Percentiles rank a stretch among this genome's conserved stretches.
These are phyloP conservation scores for Leccinum subgranulosum DNA, from an alignment of 768 basidiomycete genomes.

Conservation along the genomic window DNA sequence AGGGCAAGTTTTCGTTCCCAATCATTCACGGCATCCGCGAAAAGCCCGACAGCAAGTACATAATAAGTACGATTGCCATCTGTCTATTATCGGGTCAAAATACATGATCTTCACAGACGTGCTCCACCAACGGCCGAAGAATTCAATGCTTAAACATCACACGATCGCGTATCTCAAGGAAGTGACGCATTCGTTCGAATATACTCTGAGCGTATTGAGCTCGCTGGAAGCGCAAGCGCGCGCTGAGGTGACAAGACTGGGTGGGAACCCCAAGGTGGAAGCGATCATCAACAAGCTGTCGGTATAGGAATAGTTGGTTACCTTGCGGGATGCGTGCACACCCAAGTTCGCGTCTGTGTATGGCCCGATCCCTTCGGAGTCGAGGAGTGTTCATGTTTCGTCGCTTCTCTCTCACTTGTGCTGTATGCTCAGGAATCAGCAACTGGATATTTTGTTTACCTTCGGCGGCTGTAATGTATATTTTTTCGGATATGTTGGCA, in stretches of 20 bases:
- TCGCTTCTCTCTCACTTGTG: background rate
- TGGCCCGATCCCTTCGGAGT: background rate
- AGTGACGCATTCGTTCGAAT: constrained; percentile 82
- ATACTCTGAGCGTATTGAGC: constrained; percentile 69
- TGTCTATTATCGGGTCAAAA: background rate
- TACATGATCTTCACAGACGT: constrained; percentile 54
- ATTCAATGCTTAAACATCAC: constrained; percentile 76
- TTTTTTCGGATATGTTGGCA: background rate
- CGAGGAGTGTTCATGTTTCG: background rate
- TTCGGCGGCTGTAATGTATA: background rate
- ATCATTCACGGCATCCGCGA: constrained; percentile 87
- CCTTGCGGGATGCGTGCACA: background rate
- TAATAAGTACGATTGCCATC: constrained; percentile 67
- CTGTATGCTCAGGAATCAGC: background rate
- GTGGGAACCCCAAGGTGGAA: constrained; percentile 69
- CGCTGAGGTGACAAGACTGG: constrained; percentile 66
- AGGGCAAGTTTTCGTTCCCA: constrained; percentile 98
- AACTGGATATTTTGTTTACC: background rate
- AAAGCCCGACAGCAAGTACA: constrained; percentile 69
- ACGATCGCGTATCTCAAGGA: constrained; percentile 75
- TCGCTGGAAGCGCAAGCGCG: constrained; percentile 66
- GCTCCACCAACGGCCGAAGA: constrained; percentile 82
- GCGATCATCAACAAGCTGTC: constrained; percentile 53
- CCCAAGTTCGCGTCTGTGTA: background rate
- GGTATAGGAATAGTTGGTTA: constrained; percentile 4